These are phyloP conservation scores for Cutaneotrichosporon mucoides DNA, from an alignment of 1,284 basidiomycete species.

Conservation along the genomic window DNA sequence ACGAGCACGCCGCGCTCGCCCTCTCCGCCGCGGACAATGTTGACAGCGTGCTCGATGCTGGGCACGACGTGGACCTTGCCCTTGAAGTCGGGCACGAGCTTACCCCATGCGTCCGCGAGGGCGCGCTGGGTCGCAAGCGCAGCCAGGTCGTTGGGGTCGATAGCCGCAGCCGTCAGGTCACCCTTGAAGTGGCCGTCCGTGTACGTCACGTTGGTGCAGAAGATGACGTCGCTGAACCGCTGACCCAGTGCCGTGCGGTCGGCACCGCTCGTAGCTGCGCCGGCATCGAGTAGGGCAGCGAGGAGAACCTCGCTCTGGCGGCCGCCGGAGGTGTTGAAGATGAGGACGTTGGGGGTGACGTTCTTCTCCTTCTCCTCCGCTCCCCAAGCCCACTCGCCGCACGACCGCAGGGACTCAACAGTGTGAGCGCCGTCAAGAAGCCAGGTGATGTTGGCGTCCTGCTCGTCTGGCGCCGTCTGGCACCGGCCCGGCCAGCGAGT, in stretches of 20 bases:
- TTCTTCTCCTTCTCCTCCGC: background rate
- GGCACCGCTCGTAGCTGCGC: slow-evolving; percentile 27
- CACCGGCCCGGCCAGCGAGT: slow-evolving; percentile 96
- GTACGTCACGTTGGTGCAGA: slow-evolving; percentile 96
- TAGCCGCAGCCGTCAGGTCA: slow-evolving; percentile 67
- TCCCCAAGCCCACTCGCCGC: slow-evolving; percentile 67
- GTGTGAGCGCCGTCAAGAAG: slow-evolving; percentile 96
- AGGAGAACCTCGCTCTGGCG: slow-evolving; percentile 75
- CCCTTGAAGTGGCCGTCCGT: slow-evolving; percentile 82
- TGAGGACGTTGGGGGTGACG: slow-evolving; percentile 57
- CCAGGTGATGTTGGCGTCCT: slow-evolving; percentile 61
- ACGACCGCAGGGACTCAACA: slow-evolving; percentile 78
- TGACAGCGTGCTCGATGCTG: slow-evolving; percentile 83
- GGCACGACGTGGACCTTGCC: slow-evolving; percentile 69
- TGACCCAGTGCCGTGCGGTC: slow-evolving; percentile 50
- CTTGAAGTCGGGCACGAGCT: slow-evolving; percentile 61
- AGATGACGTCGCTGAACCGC: slow-evolving; percentile 78
- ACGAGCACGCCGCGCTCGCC: slow-evolving; percentile 62
- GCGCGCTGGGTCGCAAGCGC: slow-evolving; percentile 71
- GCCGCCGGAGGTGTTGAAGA: slow-evolving; percentile 96
- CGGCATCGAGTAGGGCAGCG: slow-evolving; percentile 53
- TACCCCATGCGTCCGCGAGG: slow-evolving; percentile 68
- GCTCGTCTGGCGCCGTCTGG: slow-evolving; percentile 52
- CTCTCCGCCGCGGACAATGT: slow-evolving; percentile 53
- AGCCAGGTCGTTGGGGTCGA: slow-evolving; percentile 61